These are phyloP conservation scores for Trebouxia sp. DNA, from an alignment of 139 green algal genomes.

Conservation along the genomic window DNA sequence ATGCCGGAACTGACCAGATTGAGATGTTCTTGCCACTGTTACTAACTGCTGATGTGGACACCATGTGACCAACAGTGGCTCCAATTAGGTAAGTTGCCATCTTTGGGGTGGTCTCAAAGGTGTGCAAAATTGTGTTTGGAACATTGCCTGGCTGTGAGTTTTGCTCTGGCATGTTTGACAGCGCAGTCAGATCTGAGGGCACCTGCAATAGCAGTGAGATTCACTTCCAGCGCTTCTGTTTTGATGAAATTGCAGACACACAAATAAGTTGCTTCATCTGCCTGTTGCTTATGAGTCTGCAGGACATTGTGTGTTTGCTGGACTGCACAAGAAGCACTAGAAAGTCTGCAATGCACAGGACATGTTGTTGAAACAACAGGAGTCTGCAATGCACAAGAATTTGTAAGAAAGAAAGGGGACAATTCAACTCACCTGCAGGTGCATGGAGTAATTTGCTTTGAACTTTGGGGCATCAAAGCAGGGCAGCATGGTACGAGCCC, in stretches of 20 bases:
- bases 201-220: neutral
- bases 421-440: neutral
- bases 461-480: slow-evolving; percentile 6
- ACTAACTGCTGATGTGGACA: neutral
- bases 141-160: neutral
- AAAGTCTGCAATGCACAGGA: neutral
- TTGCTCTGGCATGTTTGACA: neutral
- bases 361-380: neutral
- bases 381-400: neutral
- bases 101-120: neutral
- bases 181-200: neutral
- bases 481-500: slow-evolving; percentile 1
- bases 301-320: neutral
- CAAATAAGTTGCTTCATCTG: neutral
- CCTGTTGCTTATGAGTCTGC: neutral
- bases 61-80: slow-evolving; percentile 9
- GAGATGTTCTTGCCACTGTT: slow-evolving; percentile 1
- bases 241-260: neutral
- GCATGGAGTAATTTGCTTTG: slow-evolving; percentile 23
- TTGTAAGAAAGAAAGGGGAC: neutral
- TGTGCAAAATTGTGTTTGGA: neutral
- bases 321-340: neutral
- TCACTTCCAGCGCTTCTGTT: neutral
- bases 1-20: slow-evolving; percentile 10
- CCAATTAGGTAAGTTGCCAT: slow-evolving; percentile 26